Conservation (phyloP, 495 filamentous ascomycete species). For the Annulohypoxylon bovei region DNA sequence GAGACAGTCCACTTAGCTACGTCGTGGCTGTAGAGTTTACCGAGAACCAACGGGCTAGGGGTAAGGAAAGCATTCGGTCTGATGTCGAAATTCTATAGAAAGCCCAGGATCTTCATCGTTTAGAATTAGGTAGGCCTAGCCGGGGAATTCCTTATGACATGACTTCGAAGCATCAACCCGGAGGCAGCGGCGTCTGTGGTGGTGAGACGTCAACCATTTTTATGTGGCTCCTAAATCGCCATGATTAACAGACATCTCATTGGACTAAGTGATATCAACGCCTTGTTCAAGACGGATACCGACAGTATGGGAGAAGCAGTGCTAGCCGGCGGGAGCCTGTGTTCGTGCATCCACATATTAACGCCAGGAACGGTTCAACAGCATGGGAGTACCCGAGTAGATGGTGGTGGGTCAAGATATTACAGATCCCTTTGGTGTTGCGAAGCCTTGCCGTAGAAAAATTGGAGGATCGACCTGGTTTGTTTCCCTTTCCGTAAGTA, state of each 20-base stretch:
- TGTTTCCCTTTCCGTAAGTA: constrained; percentile 1
- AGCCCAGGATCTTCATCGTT: background rate
- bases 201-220: constrained; percentile 12
- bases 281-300: constrained; percentile 33
- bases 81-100: background rate
- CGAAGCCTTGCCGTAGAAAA: background rate
- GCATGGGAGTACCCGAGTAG: constrained; percentile 19
- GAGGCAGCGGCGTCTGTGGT: constrained; percentile 5
- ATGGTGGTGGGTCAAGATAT: constrained; percentile 9
- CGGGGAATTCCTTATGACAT: background rate
- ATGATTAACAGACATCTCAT: constrained; percentile 3
- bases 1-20: background rate
- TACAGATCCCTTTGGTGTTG: constrained; percentile 9
- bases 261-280: constrained; percentile 4
- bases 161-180: background rate
- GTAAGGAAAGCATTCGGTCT: background rate
- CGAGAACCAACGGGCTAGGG: background rate
- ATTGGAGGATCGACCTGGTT: constrained; percentile 3
- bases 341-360: constrained; percentile 21
- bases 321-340: constrained; percentile 17
- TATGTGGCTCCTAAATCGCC: background rate
- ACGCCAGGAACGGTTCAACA: constrained; percentile 1
- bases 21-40: background rate
- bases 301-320: constrained; percentile 31
- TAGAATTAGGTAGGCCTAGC: constrained; percentile 5